Percentiles rank a stretch among this genome's conserved stretches.
phyloP scores from a whole-genome alignment of 1,284 basidiomycete genomes.

The Leccinum fuscescens region DNA sequence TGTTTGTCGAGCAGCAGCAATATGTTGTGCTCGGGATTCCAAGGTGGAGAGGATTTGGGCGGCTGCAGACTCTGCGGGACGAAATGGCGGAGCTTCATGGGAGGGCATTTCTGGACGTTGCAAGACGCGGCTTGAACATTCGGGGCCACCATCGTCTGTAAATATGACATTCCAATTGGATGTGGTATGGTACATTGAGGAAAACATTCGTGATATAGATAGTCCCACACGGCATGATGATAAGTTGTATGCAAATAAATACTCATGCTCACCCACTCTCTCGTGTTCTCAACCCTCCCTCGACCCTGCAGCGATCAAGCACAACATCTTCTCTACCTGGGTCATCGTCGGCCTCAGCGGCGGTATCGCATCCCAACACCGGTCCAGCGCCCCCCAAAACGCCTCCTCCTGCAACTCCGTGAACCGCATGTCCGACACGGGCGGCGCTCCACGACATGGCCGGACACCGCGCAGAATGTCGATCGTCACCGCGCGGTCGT shows the following conservation, averaged over 20 bases:
- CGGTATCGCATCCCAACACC: constrained; percentile 41
- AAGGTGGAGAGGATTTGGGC: constrained; percentile 29
- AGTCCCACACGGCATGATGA: not conserved
- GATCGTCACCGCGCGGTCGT: constrained; percentile 53
- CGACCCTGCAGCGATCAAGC: constrained; percentile 10
- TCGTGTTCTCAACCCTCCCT: not conserved
- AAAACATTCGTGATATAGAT: not conserved
- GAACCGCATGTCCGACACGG: constrained; percentile 20
- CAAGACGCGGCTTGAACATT: not conserved
- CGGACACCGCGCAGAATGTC: constrained; percentile 51
- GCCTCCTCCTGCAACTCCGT: constrained; percentile 18
- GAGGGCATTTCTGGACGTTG: not conserved
- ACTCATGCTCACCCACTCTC: not conserved
- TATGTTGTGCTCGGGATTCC: constrained; percentile 27
- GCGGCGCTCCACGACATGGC: constrained; percentile 37
- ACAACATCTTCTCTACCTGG: constrained; percentile 21
- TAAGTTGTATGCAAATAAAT: not conserved
- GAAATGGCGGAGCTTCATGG: not conserved
- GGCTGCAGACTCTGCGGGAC: constrained; percentile 3
- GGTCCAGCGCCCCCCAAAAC: constrained; percentile 42
- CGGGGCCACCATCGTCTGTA: not conserved
- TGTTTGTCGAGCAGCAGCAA: constrained; percentile 34
- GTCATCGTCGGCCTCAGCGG: constrained; percentile 31
- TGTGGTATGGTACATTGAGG: not conserved
- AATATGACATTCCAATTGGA: not conserved